phyloP scores from a whole-genome alignment of 2,329 filamentous ascomycete species.

The Colletotrichum kahawae region DNA sequence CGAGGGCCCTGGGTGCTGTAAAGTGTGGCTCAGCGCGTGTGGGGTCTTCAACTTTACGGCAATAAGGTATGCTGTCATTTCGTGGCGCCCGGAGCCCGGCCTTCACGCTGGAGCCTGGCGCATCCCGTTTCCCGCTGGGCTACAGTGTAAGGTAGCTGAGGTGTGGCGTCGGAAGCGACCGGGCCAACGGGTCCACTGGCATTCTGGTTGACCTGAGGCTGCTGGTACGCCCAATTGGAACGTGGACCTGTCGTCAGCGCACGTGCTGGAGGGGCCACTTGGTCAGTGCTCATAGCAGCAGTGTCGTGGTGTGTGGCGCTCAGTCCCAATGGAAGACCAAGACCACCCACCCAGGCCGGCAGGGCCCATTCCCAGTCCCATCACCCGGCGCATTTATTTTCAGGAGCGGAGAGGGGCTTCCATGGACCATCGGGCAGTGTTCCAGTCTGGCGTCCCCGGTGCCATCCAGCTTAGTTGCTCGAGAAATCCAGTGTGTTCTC shows the following conservation, averaged over 20 bases:
- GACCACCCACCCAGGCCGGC: neutral
- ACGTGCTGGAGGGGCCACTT: neutral
- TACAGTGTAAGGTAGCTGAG: no score
- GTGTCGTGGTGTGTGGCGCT: neutral
- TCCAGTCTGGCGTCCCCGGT: neutral
- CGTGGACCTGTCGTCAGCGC: neutral
- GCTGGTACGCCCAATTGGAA: neutral
- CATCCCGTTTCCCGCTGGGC: neutral
- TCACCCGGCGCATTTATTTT: neutral
- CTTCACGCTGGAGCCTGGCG: neutral
- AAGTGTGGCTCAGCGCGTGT: constrained; percentile 13
- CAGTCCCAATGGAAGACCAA: neutral
- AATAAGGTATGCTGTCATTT: constrained; percentile 2
- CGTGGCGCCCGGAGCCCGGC: neutral
- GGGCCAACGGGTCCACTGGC: neutral
- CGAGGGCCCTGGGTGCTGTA: neutral
- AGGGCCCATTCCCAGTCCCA: neutral
- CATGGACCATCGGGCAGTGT: neutral
- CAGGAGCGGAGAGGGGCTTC: neutral
- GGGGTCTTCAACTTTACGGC: neutral
- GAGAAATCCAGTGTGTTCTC: neutral
- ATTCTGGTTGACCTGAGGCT: neutral
- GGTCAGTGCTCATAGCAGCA: neutral
- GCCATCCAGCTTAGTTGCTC: neutral
- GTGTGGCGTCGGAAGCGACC: neutral